Base-by-base conservation (phyloP, 2,329 filamentous ascomycete genomes). In the Elsinoe perseae region DNA sequence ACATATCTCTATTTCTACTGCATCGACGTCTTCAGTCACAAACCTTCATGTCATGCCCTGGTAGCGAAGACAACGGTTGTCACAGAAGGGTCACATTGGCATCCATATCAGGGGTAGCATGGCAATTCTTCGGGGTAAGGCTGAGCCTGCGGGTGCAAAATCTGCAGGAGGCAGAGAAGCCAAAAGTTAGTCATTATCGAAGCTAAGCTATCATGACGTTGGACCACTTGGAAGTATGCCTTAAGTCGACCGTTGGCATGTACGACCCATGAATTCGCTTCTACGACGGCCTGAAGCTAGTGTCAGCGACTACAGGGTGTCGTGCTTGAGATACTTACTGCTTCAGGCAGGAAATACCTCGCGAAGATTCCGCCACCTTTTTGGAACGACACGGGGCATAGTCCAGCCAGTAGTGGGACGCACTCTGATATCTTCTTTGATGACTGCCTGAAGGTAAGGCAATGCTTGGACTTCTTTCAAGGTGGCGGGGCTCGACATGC, bases 261-360 rank as follows among this genome's bases (percentile, higher is more conserved):
- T 0, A 76, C 56, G 0, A 74, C 71, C 67, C 72, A 75, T 0
- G 74, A 63, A 48, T 74, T 76, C 27, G 75, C 67, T 6, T 73
- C 74, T 9, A 76, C 66, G 5, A 70, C 64, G 1, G 72, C 74
- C 8, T 48, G 32, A 20, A 28, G 4, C 20, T 28, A 10, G 5
- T 21, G 34, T 30, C 16, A 48, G 34, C 42, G 32, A 27, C 43
- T 9, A 48, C 18, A 57, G 14, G 8, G 32, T 32, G 4, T 36
- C 44, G n/a, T 56, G 43, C 14, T 56, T 38, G 36, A 48, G 18
- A 10, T 21, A 21, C 55, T 30, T 16, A 30, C 43, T 16, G 77
- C 43, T 32, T 48, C 43, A 8, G 78, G 77, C 12, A 79, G 69
- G 60, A 66, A 73, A 36, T 70, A 63, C 14, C 66, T 69, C 4